Evolutionary conservation across 805 yeast species (phyloP).

Genomic region (Kluyveromyces siamensis): DNA sequence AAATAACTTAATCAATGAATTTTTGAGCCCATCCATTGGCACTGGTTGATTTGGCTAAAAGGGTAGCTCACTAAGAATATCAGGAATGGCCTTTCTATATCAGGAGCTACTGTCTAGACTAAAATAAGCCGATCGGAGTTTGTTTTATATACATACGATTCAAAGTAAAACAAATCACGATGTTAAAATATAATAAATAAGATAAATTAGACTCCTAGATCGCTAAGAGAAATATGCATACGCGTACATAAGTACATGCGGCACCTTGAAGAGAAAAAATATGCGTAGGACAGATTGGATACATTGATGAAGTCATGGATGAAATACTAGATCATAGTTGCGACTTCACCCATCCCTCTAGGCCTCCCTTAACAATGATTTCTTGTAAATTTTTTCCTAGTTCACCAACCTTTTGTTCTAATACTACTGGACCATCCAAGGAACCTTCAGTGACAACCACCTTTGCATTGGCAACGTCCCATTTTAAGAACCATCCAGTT

Average conservation of each 20-base stretch:
- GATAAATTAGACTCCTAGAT: not conserved
- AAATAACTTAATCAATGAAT: not conserved
- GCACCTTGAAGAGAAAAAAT: too few species aligned
- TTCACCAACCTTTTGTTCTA: constrained; percentile 89
- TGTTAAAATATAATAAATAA: too few species aligned
- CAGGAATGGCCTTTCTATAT: too few species aligned
- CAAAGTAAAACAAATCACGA: not conserved
- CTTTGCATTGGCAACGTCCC: constrained; percentile 84
- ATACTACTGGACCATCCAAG: constrained; percentile 41
- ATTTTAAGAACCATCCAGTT: constrained; percentile 85
- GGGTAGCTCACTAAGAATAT: too few species aligned
- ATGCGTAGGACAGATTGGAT: not conserved
- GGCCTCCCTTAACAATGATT: constrained; percentile 92
- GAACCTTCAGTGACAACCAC: constrained; percentile 68
- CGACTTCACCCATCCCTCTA: constrained; percentile 95
- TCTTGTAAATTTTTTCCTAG: constrained; percentile 93
- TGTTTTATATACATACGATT: not conserved
- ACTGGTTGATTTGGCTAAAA: not conserved
- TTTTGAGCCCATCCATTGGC: not conserved
- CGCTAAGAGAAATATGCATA: not conserved
- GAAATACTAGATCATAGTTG: constrained; percentile 34
- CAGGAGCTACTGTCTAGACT: too few species aligned
- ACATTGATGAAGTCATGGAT: not conserved
- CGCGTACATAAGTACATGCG: not conserved
- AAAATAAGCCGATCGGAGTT: too few species aligned